phyloP scores from a whole-genome alignment of 306 rosid genomes.

The Trifolium pratense region DNA sequence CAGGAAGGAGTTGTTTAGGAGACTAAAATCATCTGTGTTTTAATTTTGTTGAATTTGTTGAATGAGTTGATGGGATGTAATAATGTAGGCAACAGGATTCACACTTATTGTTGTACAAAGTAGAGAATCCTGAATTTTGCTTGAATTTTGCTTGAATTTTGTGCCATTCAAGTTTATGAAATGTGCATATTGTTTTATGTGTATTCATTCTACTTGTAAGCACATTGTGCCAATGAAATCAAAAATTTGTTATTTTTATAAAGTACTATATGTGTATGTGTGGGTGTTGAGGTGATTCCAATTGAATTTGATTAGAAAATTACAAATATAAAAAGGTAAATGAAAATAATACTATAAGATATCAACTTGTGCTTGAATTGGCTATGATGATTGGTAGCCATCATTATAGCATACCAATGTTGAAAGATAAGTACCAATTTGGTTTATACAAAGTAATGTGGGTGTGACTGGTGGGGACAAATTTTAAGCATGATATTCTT shows the following conservation, averaged over 20 bases:
- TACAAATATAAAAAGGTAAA: neutral
- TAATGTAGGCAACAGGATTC: constrained; percentile 37
- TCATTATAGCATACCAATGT: neutral
- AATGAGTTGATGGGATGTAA: constrained; percentile 34
- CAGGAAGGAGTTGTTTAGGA: constrained; percentile 75
- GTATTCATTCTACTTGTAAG: constrained; percentile 6
- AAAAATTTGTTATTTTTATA: neutral
- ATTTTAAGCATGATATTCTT: neutral
- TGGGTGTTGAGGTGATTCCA: constrained; percentile 1
- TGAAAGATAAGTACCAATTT: neutral
- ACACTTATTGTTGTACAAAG: constrained; percentile 37
- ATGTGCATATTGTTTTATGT: constrained; percentile 22
- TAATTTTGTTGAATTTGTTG: constrained; percentile 35
- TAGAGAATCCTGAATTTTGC: constrained; percentile 37
- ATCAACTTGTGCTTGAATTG: neutral
- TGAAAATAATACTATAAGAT: neutral
- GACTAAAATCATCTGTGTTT: constrained; percentile 51
- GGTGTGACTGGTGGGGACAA: neutral
- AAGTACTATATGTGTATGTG: neutral
- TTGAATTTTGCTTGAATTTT: constrained; percentile 12
- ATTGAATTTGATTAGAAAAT: constrained; percentile 9
- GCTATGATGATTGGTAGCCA: neutral
- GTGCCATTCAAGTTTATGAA: constrained; percentile 37
- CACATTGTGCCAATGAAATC: neutral
- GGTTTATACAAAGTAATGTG: neutral